Conservation (phyloP, 2,329 filamentous ascomycete genomes). For the Curvularia spicifera region DNA sequence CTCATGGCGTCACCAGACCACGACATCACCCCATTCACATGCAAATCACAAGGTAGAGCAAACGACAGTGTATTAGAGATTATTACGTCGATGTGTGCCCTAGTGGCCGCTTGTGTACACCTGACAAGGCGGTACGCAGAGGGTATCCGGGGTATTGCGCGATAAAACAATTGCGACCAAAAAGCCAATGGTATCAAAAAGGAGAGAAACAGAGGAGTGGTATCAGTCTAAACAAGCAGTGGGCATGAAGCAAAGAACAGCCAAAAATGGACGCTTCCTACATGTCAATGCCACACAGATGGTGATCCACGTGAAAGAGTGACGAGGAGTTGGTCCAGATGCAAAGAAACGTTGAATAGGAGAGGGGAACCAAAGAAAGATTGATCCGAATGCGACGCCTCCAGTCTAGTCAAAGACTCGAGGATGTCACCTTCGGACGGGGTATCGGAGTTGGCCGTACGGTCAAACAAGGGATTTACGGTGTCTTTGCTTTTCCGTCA, state of each 20-base stretch:
- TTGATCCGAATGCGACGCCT: slow-evolving; percentile 41
- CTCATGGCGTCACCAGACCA: not conserved
- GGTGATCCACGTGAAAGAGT: slow-evolving; percentile 39
- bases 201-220: slow-evolving; percentile 50
- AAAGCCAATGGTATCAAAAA: slow-evolving; percentile 49
- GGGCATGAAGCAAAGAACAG: slow-evolving; percentile 42
- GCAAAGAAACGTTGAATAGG: slow-evolving; percentile 37
- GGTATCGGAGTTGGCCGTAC: slow-evolving; percentile 45
- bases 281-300: slow-evolving; percentile 47
- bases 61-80: slow-evolving; percentile 47
- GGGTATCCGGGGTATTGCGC: slow-evolving; percentile 53
- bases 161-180: slow-evolving; percentile 38
- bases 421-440: slow-evolving; percentile 30
- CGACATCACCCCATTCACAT: not conserved
- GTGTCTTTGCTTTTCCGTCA: slow-evolving; percentile 53
- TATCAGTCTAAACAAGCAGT: slow-evolving; percentile 53
- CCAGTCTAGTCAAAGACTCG: slow-evolving; percentile 35
- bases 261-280: slow-evolving; percentile 42
- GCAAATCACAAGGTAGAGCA: not conserved
- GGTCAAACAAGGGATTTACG: slow-evolving; percentile 50
- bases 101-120: slow-evolving; percentile 51
- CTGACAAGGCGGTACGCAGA: slow-evolving; percentile 50
- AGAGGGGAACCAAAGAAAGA: slow-evolving; percentile 37
- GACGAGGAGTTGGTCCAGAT: slow-evolving; percentile 38
- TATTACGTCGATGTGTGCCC: slow-evolving; percentile 49